Base-by-base conservation (phyloP, 2,329 filamentous ascomycete species). In the Pestalotiopsis sp. region DNA sequence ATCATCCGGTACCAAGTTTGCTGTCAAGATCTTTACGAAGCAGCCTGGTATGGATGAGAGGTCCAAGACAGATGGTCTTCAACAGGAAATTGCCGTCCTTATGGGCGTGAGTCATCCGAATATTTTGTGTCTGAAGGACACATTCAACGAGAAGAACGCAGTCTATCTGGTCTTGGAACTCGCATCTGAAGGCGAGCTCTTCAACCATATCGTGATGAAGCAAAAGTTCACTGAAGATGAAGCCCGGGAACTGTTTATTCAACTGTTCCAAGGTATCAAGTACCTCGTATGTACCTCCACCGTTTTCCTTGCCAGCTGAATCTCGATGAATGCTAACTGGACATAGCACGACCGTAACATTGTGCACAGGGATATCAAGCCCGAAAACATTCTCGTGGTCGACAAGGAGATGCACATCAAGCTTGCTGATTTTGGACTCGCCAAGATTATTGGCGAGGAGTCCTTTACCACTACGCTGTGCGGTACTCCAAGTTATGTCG, bases 61-160 rank as follows among this genome's bases (percentile, higher is more conserved):
- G 72, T 92, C 93, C 20, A 95, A 95, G 80, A 90, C 91, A 5
- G 94, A 97, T 69, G 92, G 93, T 2, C 82, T 98, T 60, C 94
- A 98, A 78, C 95, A 98, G 79, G 97, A 99, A 79, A 97, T 99
- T 77, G 95, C 93, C 25, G 93, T 99, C 17, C 83, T 99, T 70
- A 98, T 97, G 94, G 90, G 94, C n/a, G 94, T 99, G 70, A 97
- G 93, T 77, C 96, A 99, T 79, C 93, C 94, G 3, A 96, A 97
- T 73, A 88, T 99, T 66, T 85, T 99, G 14, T 98, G 95, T 78
- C 84, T 99, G 67, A 98, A 97, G 80, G 95, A 97, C 73, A 97
- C 94, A 0, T 99, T 97, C 78, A 93, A 97, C 76, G 96, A 99
- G 79, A 87, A 88, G 63, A 94, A 96, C 73, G 93, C 93, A 1